Evolutionary conservation across 345 rosid species (phyloP).

Genomic region (Camelina neglecta): DNA sequence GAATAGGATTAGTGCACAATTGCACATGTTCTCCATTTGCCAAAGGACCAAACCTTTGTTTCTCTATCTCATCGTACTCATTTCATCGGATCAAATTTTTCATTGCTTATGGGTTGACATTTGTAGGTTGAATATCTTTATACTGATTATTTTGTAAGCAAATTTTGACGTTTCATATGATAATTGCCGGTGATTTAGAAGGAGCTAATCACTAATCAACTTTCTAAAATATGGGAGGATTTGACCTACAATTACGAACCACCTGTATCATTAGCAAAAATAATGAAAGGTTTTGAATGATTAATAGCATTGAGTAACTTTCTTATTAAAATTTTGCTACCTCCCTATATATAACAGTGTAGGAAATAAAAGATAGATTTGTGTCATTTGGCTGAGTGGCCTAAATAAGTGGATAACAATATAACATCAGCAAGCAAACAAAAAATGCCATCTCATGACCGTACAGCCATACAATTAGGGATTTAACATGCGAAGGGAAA

Average conservation of each 20-base stretch:
- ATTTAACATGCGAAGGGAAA: conserved; percentile 29
- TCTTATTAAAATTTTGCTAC: neutral
- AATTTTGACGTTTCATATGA: neutral
- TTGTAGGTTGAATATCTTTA: neutral
- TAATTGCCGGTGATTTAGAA: neutral
- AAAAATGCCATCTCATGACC: conserved; percentile 40
- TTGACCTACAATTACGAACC: conserved; percentile 9
- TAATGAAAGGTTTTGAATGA: neutral
- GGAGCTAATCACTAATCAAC: neutral
- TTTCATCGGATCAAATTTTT: conserved; percentile 3
- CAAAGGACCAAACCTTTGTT: conserved; percentile 30
- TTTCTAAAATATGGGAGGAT: neutral
- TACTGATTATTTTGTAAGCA: neutral
- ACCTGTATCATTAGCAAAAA: neutral
- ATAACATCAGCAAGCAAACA: conserved; percentile 32
- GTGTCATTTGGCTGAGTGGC: conserved; percentile 3
- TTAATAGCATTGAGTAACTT: conserved; percentile 5
- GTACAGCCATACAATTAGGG: conserved; percentile 33
- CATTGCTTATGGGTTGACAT: conserved; percentile 11
- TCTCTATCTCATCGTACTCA: conserved; percentile 11
- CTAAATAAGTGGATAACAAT: conserved; percentile 14
- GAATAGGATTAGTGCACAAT: conserved; percentile 22
- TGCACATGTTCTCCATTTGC: conserved; percentile 34
- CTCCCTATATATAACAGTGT: neutral
- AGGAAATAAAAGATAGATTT: conserved; percentile 9